Base-by-base conservation (phyloP, 2,329 filamentous ascomycete species). In the Plectosphaerella sp. region DNA sequence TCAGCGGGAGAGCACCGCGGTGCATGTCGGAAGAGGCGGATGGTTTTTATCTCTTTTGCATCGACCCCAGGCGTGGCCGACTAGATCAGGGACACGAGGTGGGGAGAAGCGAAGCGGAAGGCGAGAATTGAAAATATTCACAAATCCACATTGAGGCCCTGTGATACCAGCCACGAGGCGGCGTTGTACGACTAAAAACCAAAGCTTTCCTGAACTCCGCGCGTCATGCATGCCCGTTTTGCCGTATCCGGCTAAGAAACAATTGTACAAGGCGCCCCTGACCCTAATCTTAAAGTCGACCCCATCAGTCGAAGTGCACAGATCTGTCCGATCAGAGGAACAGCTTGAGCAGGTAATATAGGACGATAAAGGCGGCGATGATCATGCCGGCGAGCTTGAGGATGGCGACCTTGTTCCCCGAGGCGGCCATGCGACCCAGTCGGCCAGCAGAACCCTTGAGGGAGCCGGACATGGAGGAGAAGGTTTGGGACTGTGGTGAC, bases 401-500 rank as follows among this genome's bases (percentile, higher is more conserved):
- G 39, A 97, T 87, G 15, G 94, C 93, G 41, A 96, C 82, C 62
- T 91, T 93, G 72, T 97, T 96, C 48, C 94, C 94, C 50, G 86
- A 84, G 49, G 87, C 86, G 45, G 94, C 94, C 91, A 97, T 97
- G 56, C 91, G 85, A 20, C 88, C 90, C 46, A 99, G 73, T 12
- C 94, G 83, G 47, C 81, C 78, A 12, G 91, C 91, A 58, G 89
- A 95, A 43, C 91, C 91, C 67, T 91, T 93, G 55, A 99, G 75
- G 58, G 86, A 87, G 14, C 87, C 86, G 36, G 83, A 81, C 81
- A 99, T 91, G 62, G 85, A 88, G 54, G 90, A 93, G 72, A 99
- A 97, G 22, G 91, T 94, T 61, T 97, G 91, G 68, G 81, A 87
- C 88, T 94, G 57, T 59, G 5, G n/a, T 1, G 33, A 49, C 15